Evolutionary conservation across 768 basidiomycete genomes (phyloP).

Genomic region (Porpolomopsis calyptriformis): DNA sequence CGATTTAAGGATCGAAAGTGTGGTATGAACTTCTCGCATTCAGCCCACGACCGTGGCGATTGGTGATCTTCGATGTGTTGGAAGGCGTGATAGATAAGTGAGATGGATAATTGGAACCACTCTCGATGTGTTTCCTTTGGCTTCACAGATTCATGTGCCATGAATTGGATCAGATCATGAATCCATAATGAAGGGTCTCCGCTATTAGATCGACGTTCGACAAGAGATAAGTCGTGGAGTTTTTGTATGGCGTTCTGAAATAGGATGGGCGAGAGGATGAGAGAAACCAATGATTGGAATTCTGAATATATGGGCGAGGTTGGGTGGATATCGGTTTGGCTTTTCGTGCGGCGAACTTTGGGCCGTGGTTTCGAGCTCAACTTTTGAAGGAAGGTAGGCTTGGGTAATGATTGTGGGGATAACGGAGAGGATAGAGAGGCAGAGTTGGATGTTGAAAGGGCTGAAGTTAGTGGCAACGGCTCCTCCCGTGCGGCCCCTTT

Average conservation of each 20-base stretch:
- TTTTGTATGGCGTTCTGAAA: background rate
- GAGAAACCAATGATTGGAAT: too few species aligned
- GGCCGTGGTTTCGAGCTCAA: too few species aligned
- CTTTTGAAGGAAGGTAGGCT: background rate
- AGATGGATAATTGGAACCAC: background rate
- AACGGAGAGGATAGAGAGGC: background rate
- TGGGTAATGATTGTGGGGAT: background rate
- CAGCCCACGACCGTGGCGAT: conserved; percentile 1
- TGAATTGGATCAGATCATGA: background rate
- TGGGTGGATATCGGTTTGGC: too few species aligned
- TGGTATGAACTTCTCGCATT: background rate
- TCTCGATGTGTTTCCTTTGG: background rate
- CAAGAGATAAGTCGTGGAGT: background rate
- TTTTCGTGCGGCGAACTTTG: background rate
- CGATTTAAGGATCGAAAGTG: background rate
- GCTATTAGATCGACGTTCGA: background rate
- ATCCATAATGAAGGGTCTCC: background rate
- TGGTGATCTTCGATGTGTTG: background rate
- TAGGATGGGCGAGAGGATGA: background rate
- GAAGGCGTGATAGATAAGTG: background rate
- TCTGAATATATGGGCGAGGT: too few species aligned
- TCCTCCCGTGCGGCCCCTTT: background rate
- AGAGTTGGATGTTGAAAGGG: background rate
- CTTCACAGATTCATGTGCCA: background rate
- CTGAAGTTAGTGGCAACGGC: background rate